Conservation (phyloP, 139 green algal genomes). For the Chlorella sp. region DNA sequence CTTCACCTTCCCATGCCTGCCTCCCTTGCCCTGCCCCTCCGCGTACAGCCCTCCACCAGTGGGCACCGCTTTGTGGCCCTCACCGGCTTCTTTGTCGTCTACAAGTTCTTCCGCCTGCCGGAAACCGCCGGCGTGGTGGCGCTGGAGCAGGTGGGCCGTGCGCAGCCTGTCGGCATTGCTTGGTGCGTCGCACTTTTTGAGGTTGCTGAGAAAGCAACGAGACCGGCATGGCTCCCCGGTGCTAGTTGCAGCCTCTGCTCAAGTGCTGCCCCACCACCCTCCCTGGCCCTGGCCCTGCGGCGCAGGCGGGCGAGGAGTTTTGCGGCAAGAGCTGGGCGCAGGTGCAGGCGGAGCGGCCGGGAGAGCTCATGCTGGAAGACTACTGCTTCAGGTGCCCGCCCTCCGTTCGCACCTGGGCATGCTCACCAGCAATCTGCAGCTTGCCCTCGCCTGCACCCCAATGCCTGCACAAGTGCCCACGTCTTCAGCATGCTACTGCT, state of each 20-base stretch:
- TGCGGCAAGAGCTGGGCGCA: slow-evolving; percentile 60
- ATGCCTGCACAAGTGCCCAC: no score
- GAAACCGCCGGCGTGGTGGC: slow-evolving; percentile 32
- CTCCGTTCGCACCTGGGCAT: no score
- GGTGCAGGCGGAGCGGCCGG: slow-evolving; percentile 36
- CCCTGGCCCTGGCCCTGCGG: no score
- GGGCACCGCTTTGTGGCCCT: slow-evolving; percentile 61
- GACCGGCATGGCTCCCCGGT: no score
- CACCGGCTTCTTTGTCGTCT: slow-evolving; percentile 87
- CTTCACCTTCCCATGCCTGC: not conserved
- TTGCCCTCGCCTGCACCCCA: no score
- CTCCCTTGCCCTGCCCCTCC: no score
- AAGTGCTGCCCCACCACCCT: no score
- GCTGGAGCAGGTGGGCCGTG: slow-evolving; percentile 43
- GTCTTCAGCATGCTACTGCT: no score
- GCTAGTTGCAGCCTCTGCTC: no score
- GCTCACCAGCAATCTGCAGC: not conserved
- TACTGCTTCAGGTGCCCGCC: slow-evolving; percentile 80
- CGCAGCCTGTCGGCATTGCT: no score
- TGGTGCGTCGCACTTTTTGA: not conserved
- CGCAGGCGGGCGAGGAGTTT: slow-evolving; percentile 29
- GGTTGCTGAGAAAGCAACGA: no score
- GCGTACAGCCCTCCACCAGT: slow-evolving; percentile 46
- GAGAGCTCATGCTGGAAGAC: slow-evolving; percentile 70
- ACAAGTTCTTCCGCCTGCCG: slow-evolving; percentile 71